These are phyloP conservation scores for Aspergillus sclerotioniger DNA, from an alignment of 495 filamentous ascomycete genomes.

Conservation along the genomic window DNA sequence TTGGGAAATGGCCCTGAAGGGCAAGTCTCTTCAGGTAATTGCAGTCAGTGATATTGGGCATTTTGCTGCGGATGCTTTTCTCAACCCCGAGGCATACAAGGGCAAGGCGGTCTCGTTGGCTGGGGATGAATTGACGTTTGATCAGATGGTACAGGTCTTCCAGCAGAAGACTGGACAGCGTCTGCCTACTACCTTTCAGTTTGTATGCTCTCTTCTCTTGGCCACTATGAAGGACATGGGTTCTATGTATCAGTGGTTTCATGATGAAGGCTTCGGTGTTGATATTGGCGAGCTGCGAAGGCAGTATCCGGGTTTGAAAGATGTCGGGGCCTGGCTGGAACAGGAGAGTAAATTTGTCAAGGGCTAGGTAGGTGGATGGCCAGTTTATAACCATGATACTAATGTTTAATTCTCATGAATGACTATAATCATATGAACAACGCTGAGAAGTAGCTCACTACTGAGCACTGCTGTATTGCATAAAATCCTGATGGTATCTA, in stretches of 20 bases:
- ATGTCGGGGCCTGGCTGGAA: constrained; percentile 60
- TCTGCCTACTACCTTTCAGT: constrained; percentile 49
- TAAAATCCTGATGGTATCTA: no score
- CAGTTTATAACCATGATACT: no score
- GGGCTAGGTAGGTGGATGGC: no score
- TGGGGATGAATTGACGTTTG: constrained; percentile 57
- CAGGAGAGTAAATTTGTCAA: constrained; percentile 49
- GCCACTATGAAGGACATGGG: constrained; percentile 52
- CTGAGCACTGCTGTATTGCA: no score
- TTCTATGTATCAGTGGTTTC: constrained; percentile 64
- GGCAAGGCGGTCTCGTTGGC: constrained; percentile 51
- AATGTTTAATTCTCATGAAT: no score
- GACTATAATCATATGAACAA: no score
- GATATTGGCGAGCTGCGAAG: constrained; percentile 54
- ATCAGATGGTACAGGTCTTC: constrained; percentile 50
- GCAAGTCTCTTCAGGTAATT: constrained; percentile 58
- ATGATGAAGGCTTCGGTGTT: constrained; percentile 57
- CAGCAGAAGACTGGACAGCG: constrained; percentile 43
- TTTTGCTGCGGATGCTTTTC: constrained; percentile 61
- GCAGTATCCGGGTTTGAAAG: constrained; percentile 52
- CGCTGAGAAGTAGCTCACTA: no score
- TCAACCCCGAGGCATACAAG: constrained; percentile 44
- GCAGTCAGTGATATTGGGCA: constrained; percentile 60
- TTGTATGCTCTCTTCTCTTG: constrained; percentile 40
- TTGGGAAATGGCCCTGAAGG: constrained; percentile 45